Evolutionary conservation across 768 basidiomycete genomes (phyloP).

Genomic region (Tulasnella calospora): DNA sequence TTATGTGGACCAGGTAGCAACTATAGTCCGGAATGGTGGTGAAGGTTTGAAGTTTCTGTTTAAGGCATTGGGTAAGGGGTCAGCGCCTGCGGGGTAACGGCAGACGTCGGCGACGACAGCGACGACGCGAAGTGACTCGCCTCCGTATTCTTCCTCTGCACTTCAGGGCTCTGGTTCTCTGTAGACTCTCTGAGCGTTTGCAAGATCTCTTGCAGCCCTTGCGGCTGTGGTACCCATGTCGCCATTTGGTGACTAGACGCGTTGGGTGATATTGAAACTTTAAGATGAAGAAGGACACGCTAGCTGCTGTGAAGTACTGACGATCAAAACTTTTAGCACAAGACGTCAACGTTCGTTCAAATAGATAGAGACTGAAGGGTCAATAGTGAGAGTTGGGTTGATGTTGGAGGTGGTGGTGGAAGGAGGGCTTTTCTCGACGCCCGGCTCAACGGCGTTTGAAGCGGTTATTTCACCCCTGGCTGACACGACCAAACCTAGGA

Average conservation of each 20-base stretch:
- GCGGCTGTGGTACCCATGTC: constrained; percentile 78
- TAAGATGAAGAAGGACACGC: constrained; percentile 10
- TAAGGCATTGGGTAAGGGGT: constrained; percentile 26
- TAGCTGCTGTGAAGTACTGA: not conserved
- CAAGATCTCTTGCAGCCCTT: constrained; percentile 86
- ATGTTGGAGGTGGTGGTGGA: not conserved
- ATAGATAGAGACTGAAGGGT: constrained; percentile 3
- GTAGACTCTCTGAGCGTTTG: constrained; percentile 89
- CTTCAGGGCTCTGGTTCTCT: constrained; percentile 60
- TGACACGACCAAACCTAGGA: not conserved
- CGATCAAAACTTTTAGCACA: not conserved
- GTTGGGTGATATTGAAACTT: constrained; percentile 22
- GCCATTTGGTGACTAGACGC: constrained; percentile 38
- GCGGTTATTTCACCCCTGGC: constrained; percentile 13
- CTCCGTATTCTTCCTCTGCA: constrained; percentile 76
- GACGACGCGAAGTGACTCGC: constrained; percentile 41
- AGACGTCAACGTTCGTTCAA: constrained; percentile 4
- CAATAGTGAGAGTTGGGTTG: not conserved
- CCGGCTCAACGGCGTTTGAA: constrained; percentile 14
- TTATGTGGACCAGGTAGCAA: constrained; percentile 92
- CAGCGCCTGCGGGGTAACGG: constrained; percentile 7
- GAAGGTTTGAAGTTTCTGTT: constrained; percentile 58
- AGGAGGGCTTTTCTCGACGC: constrained; percentile 4
- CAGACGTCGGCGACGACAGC: constrained; percentile 26
- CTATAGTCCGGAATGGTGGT: constrained; percentile 88